Evolutionary conservation across 768 basidiomycete species (phyloP), one percentile per base, ranked within the genome.

Genomic region (Kwoniella bestiolae): DNA sequence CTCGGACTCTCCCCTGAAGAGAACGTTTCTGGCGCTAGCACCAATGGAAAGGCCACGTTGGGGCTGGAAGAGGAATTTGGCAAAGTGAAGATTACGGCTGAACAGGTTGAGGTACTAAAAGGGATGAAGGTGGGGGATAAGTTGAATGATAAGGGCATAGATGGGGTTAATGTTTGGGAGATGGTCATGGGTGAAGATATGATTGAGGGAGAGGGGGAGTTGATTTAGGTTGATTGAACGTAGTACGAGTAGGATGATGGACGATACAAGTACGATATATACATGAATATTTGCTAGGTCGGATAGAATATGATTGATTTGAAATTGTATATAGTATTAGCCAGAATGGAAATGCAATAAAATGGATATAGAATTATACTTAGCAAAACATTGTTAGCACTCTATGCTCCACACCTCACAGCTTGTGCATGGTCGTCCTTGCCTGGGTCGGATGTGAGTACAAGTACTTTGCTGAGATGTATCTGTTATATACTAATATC

Each of bases 141-240:
- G 16, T 53, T 73, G 25, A 47, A 56, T 11, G 66, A 56, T 3
- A 65, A 70, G 50, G 69, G 55, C 7, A 53, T 53, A 32, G 55
- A 56, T 29, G 71, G 69, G 5, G 31, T 57, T 38, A 73, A 75
- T 60, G 79, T 81, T 1, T 81, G 79, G 79, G 68, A 72, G 56
- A 75, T 81, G 77, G 69, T 81, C 38, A 81, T 81, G 78, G 75
- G 76, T 0, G 57, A 73, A 12, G 78, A 79, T 60, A 57, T 72
- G 60, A 41, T 70, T 6, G 63, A 75, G 28, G 78, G 75, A 0
- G 78, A 81, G 49, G 79, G 72, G 3, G 71, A 66, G 34, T 41
- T 77, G 26, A 69, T 67, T 47, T 67, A 47, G 23, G n/a, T 12
- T n/a, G n/a, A n/a, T n/a, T n/a, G n/a, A n/a, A 23, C 46, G 41